Evolutionary conservation across 2,329 filamentous ascomycete genomes (phyloP), one percentile per base, ranked within the genome.

Genomic region (Waltergamsia citrina): DNA sequence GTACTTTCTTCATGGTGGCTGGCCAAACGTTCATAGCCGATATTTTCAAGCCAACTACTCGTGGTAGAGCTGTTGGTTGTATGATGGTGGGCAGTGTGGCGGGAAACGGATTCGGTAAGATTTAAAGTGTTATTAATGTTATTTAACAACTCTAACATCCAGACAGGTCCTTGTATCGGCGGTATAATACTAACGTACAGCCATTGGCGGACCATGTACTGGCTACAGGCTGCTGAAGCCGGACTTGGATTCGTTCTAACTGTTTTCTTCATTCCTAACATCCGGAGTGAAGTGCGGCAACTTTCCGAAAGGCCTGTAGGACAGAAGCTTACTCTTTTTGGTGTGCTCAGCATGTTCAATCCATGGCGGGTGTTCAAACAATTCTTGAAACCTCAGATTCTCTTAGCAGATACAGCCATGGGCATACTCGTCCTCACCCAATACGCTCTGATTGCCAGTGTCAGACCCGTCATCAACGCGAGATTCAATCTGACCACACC

Each of bases 381-480:
- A 24, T 50, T 44, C 6, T 32, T 23, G 0, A 46, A 47, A 7
- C 45, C 45, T 0, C 43, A 40, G 2, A 38, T 50, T 4, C 33
- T 50, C 1, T 27, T 50, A 0, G 41, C 48, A 1, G 48, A 51
- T 11, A 27, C 48, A 4, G 35, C 46, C 2, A 50, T 48, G 7
- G 48, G 48, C 23, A 31, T 47, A 11, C 23, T 45, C 10, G 39
- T 37, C 2, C 52, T 47, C 32, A 49, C 47, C 23, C 51, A 54
- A 25, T 80, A 80, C 48, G 65, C n/a, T n/a, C n/a, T n/a, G n/a
- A n/a, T n/a, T n/a, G n/a, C n/a, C n/a, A n/a, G n/a, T n/a, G n/a
- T n/a, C n/a, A n/a, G n/a, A n/a, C n/a, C n/a, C n/a, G n/a, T n/a
- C 3, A 59, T 84, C 14, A 83, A 82, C 42, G 78, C 79, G 2